phyloP scores from a whole-genome alignment of 2,329 filamentous ascomycete genomes.

The Trichoderma sp. region DNA sequence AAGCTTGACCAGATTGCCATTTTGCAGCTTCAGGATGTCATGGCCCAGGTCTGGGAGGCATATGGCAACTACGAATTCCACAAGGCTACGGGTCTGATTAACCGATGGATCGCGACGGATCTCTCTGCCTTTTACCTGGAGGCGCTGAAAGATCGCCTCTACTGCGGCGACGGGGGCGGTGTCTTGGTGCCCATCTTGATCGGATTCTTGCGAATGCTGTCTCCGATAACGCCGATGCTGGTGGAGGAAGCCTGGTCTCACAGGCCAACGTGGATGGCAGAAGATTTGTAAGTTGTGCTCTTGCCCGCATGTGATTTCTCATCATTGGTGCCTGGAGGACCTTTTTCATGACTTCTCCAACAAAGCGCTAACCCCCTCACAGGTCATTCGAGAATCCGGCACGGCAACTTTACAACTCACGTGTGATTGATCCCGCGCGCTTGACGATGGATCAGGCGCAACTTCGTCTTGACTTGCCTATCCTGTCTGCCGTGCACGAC shows the following conservation, averaged over 20 bases:
- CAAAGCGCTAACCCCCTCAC: neutral
- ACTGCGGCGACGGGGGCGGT: constrained; percentile 74
- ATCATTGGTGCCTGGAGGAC: neutral
- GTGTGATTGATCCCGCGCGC: constrained; percentile 45
- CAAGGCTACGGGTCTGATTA: constrained; percentile 71
- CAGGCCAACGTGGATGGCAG: constrained; percentile 64
- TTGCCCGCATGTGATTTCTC: constrained; percentile 3
- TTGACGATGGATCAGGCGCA: constrained; percentile 42
- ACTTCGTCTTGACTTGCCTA: constrained; percentile 47
- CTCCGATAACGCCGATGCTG: constrained; percentile 77
- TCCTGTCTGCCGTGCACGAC: constrained; percentile 58
- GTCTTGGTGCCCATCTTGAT: constrained; percentile 67
- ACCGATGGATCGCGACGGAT: constrained; percentile 78
- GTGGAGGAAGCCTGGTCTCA: constrained; percentile 88
- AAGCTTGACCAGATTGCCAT: constrained; percentile 74
- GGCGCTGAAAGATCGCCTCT: constrained; percentile 85
- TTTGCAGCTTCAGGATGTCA: constrained; percentile 68
- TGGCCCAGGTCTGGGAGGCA: constrained; percentile 63
- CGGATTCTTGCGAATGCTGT: constrained; percentile 75
- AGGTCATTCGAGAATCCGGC: constrained; percentile 44
- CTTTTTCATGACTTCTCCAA: constrained; percentile 25
- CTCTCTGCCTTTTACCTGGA: constrained; percentile 95
- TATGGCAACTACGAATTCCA: constrained; percentile 79
- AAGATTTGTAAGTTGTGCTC: constrained; percentile 45
- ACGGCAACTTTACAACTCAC: constrained; percentile 49